A percentile compares a stretch with the other conserved stretches of the same genome.
These are phyloP conservation scores for Neoboletus magnificus DNA, from an alignment of 768 basidiomycete genomes.

Conservation along the genomic window DNA sequence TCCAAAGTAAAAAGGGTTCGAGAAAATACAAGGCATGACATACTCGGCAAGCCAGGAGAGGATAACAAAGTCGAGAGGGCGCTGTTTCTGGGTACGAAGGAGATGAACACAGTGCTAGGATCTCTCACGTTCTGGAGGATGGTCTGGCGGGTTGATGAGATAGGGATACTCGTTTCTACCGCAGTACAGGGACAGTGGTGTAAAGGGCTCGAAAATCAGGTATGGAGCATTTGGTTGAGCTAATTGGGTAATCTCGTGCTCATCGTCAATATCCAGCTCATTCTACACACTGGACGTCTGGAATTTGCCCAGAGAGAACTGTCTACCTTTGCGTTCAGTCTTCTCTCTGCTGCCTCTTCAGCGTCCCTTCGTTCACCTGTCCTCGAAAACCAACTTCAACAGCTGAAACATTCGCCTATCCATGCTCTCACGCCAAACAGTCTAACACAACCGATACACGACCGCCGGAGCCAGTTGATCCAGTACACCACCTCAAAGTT, in stretches of 20 bases:
- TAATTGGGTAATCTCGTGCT: not conserved
- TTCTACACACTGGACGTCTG: constrained; percentile 62
- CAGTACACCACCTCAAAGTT: constrained; percentile 53
- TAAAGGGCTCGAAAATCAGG: constrained; percentile 50
- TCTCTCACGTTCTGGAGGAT: constrained; percentile 38
- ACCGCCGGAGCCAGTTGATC: constrained; percentile 53
- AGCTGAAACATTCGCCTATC: constrained; percentile 45
- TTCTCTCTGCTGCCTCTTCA: constrained; percentile 36
- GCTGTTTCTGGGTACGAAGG: constrained; percentile 26
- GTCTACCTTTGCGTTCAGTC: constrained; percentile 37
- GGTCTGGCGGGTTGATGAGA: constrained; percentile 41
- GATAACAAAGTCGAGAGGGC: constrained; percentile 25
- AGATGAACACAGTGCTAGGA: constrained; percentile 31
- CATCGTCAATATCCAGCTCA: constrained; percentile 41
- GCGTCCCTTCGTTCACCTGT: constrained; percentile 46
- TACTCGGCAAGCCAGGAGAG: constrained; percentile 35
- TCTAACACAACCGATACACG: constrained; percentile 49
- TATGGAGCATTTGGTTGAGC: constrained; percentile 14
- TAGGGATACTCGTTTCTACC: constrained; percentile 32
- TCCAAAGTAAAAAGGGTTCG: constrained; percentile 39
- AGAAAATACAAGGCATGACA: constrained; percentile 33
- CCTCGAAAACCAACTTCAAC: constrained; percentile 56
- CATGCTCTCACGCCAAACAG: constrained; percentile 43
- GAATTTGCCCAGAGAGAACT: constrained; percentile 44
- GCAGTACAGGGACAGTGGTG: constrained; percentile 38